Conservation (phyloP, 495 filamentous ascomycete genomes). For the Podospora pseudocomata region DNA sequence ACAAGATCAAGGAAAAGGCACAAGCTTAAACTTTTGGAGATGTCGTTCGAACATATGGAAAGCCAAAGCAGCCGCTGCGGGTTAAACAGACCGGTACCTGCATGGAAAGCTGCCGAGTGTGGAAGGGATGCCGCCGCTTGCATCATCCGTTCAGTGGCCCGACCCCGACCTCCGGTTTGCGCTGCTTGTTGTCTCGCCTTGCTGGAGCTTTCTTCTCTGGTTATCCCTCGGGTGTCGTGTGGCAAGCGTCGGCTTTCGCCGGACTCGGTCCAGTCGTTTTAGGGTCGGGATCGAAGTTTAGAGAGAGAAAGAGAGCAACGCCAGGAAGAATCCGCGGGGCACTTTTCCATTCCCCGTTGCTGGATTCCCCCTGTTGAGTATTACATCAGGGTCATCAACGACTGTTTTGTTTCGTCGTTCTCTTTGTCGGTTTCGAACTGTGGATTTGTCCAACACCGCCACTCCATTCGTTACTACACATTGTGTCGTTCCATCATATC, state of each 20-base stretch:
- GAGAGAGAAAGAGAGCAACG: background rate
- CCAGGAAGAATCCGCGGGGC: background rate
- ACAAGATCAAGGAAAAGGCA: background rate
- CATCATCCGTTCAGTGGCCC: background rate
- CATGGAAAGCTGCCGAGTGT: slow-evolving; percentile 4
- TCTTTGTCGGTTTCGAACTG: background rate
- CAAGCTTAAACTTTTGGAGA: background rate
- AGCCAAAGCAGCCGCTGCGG: background rate
- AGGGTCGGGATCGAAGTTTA: background rate
- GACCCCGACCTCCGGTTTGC: background rate
- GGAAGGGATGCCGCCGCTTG: slow-evolving; percentile 1
- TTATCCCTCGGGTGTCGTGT: background rate
- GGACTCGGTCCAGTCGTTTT: slow-evolving; percentile 2
- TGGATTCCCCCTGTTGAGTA: background rate
- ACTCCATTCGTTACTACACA: background rate
- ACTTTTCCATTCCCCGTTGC: background rate
- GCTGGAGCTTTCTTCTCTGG: background rate
- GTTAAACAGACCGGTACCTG: slow-evolving; percentile 16
- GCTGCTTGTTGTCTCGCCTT: background rate
- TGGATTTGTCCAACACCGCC: background rate
- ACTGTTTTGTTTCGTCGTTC: background rate
- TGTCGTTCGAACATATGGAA: background rate
- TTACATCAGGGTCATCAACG: background rate
- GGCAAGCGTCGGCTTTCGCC: slow-evolving; percentile 24
- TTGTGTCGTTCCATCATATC: background rate